phyloP scores from a whole-genome alignment of 768 basidiomycete genomes.

The Macrolepiota fuliginosa region DNA sequence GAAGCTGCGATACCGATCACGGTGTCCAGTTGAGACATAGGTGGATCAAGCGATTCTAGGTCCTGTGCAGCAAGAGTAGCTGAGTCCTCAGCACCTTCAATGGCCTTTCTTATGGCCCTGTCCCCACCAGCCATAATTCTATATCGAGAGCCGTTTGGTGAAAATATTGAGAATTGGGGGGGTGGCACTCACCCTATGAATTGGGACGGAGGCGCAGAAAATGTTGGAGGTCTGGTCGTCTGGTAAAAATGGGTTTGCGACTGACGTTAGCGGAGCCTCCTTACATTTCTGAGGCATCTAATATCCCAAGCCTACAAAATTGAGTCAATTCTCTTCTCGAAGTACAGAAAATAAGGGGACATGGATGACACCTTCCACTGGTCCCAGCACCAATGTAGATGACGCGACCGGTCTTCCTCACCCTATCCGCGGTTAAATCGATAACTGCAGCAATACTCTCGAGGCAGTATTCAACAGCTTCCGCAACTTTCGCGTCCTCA shows the following conservation, averaged over 20 bases:
- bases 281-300: conserved; percentile 30
- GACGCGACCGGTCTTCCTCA: conserved; percentile 27
- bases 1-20: conserved; percentile 34
- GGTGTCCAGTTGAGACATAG: conserved; percentile 22
- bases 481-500: conserved; percentile 24
- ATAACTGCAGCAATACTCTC: conserved; percentile 27
- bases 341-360: neutral
- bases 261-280: neutral
- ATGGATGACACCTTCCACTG: conserved; percentile 26
- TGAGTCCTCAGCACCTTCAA: conserved; percentile 32
- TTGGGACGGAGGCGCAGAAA: conserved; percentile 22
- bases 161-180: neutral
- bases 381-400: conserved; percentile 35
- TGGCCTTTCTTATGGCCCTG: conserved; percentile 24
- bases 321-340: neutral
- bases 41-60: conserved; percentile 22
- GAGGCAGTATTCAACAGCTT: conserved; percentile 25
- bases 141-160: neutral
- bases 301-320: conserved; percentile 25
- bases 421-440: conserved; percentile 26
- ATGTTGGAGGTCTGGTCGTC: conserved; percentile 23
- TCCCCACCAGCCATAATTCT: conserved; percentile 29
- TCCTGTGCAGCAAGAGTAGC: conserved; percentile 23
- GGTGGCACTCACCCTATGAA: conserved; percentile 22
- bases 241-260: neutral